Base-by-base conservation (phyloP, 1,139 yeast species). In the Lodderomyces orthopsilosis region DNA sequence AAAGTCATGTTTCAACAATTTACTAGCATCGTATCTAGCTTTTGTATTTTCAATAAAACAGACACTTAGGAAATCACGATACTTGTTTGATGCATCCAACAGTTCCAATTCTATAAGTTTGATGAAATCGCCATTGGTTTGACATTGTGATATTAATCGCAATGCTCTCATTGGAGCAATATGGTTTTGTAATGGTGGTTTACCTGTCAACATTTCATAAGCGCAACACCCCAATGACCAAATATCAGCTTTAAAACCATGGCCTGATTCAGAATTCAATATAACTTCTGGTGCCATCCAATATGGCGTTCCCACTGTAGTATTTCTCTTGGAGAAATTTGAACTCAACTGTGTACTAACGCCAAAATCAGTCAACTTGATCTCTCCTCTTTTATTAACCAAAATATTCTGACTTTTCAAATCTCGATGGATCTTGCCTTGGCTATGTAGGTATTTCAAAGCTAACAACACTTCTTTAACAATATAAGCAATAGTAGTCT, bases 201-300 rank as follows among this genome's bases (percentile, higher is more conserved):
- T 85, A 0, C 95, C 95, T 18, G 73, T 75, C n/a, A 86, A 85
- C 49, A 89, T 67, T 57, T 89, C 96, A 48, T 83, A 85, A 1
- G 91, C 85, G 28, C 96, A 88, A 49, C 93, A 88, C 0, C 98
- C 99, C 44, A 94, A 66, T 1, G 96, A 89, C 98, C 98, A 94
- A 2, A 93, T 81, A 61, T 94, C 98, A 1, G 98, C 96, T 52
- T 86, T 79, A 58, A 77, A 86, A 50, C 88, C 82, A 61, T 94
- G 95, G 9, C 93, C 96, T 38, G 75, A 76, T 37, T 65, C 62
- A 43, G 85, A 85, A 59, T 89, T 96, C 55, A 82, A 68, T 37
- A 93, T 85, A 2, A 93, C 95, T 57, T 94, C 99, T 0, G 98
- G 98, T 0, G 98, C 95, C 98, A 94, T 94, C 94, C 98, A 93